Evolutionary conservation across 768 basidiomycete species (phyloP).

Genomic region (Pisolithus marmoratus): DNA sequence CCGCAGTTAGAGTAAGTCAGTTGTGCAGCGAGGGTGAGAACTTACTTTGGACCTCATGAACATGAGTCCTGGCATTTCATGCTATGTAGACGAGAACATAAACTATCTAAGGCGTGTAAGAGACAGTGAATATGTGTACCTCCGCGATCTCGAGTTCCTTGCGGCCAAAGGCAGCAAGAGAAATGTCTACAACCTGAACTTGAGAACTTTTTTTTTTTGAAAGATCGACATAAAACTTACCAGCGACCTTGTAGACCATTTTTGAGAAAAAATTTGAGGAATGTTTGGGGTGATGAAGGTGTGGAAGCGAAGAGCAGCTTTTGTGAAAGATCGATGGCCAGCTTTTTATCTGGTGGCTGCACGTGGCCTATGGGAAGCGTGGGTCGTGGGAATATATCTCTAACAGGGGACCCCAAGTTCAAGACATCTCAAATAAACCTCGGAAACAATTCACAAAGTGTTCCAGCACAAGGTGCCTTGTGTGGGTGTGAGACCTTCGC

Average conservation of each 20-base stretch:
- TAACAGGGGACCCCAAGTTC: too few species aligned
- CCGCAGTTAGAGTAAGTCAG: conserved; percentile 6
- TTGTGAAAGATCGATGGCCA: conserved; percentile 16
- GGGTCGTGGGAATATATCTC: conserved; percentile 20
- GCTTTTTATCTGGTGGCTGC: conserved; percentile 25
- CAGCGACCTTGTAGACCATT: conserved; percentile 91
- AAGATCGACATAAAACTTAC: conserved; percentile 31
- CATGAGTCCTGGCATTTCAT: conserved; percentile 96
- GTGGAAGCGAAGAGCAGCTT: conserved; percentile 17
- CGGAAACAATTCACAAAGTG: too few species aligned
- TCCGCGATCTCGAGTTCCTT: conserved; percentile 99
- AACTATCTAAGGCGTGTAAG: conserved; percentile 6
- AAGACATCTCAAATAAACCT: too few species aligned
- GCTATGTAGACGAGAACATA: conserved; percentile 40
- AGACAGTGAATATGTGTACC: conserved; percentile 41
- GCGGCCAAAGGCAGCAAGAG: conserved; percentile 98
- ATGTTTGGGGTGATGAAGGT: conserved; percentile 15
- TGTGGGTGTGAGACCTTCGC: too few species aligned
- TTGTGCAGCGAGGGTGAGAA: conserved; percentile 2
- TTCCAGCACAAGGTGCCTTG: too few species aligned
- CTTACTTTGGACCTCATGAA: conserved; percentile 81
- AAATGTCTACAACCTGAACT: conserved; percentile 55
- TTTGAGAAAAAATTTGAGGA: conserved; percentile 13
- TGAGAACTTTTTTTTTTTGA: neutral
- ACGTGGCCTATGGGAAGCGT: conserved; percentile 18